phyloP scores from a whole-genome alignment of 495 filamentous ascomycete species.

The Rhizodiscina lignyota region DNA sequence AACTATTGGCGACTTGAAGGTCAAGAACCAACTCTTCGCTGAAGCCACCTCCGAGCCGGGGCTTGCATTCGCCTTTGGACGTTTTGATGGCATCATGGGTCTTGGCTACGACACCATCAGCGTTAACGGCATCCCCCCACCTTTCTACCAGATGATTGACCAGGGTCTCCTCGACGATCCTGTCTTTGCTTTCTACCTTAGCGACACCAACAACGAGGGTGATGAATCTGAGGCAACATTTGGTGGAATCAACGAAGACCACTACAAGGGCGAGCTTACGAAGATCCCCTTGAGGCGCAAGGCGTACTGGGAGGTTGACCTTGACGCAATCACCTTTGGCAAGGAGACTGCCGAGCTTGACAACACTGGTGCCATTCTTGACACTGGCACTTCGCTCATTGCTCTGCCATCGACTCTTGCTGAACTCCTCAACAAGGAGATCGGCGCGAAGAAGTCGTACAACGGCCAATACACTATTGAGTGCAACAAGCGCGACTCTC shows the following conservation, averaged over 20 bases:
- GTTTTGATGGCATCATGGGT: slow-evolving; percentile 95
- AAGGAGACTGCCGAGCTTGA: slow-evolving; percentile 71
- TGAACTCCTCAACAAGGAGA: slow-evolving; percentile 95
- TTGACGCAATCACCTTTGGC: slow-evolving; percentile 81
- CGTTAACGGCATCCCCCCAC: slow-evolving; percentile 84
- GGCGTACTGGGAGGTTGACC: slow-evolving; percentile 99
- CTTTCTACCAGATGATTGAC: slow-evolving; percentile 90
- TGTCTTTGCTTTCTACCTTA: slow-evolving; percentile 93
- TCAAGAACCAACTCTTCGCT: slow-evolving; percentile 84
- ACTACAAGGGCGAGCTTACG: slow-evolving; percentile 79
- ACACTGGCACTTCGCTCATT: slow-evolving; percentile 97
- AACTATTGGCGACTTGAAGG: slow-evolving; percentile 71
- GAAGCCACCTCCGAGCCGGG: slow-evolving; percentile 92
- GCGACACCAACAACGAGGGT: slow-evolving; percentile 50
- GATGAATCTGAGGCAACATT: slow-evolving; percentile 80
- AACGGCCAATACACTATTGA: slow-evolving; percentile 92
- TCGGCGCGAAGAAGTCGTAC: slow-evolving; percentile 92
- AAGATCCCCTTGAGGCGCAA: slow-evolving; percentile 91
- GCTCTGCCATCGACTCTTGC: slow-evolving; percentile 83
- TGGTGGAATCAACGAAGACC: slow-evolving; percentile 73
- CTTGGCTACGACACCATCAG: slow-evolving; percentile 91
- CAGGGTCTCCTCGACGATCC: slow-evolving; percentile 80
- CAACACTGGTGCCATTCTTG: slow-evolving; percentile 86
- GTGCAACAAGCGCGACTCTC: slow-evolving; percentile 61
- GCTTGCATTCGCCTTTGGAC: slow-evolving; percentile 92